Base-by-base conservation (phyloP, 352 stramenopile species). In the Phytophthora pini region DNA sequence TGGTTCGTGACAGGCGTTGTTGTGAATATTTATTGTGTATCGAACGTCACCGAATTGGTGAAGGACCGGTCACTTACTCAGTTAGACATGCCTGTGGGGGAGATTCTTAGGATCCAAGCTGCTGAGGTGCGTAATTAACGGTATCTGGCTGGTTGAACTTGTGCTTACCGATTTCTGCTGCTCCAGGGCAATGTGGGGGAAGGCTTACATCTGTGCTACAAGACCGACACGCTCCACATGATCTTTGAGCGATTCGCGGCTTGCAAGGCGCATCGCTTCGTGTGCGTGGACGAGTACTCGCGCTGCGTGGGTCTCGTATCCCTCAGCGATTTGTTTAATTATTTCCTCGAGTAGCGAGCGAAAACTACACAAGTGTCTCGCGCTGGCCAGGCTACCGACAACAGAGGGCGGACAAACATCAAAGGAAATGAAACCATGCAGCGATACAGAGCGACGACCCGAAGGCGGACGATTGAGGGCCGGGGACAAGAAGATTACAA, bases 21-120 rank as follows among this genome's bases (percentile, higher is more conserved):
- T 84, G 82, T 93, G 77, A 93, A 95, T 93, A 92, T 95, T 90
- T 95, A 95, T 92, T 95, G 83, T 81, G 85, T 95, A 84, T 93
- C 87, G 56, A 92, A 95, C 60, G 87, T 95, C 74, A 95, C 87
- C 66, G 87, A 94, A 80, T 80, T 95, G 75, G 87, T 94, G 67
- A 94, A 94, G 70, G 87, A 95, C 73, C 81, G 85, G 59, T 92
- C 87, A 74, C 65, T 95, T 75, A 90, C 87, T 51, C 85, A 94
- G 74, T 88, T 95, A 92, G 87, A 95, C 72, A 93, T 93, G 81
- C 75, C 87, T 56, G 87, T 95, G 43, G 87, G 85, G 36, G 86
- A 95, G 48, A 93, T 95, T 82, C 78, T 95, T 53, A 77, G 86
- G 51, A 88, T 94, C 46, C 87, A 95, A 77, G 79, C 84, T 61